Conservation (phyloP, 805 yeast genomes). For the Yamadazyma endophytica region DNA sequence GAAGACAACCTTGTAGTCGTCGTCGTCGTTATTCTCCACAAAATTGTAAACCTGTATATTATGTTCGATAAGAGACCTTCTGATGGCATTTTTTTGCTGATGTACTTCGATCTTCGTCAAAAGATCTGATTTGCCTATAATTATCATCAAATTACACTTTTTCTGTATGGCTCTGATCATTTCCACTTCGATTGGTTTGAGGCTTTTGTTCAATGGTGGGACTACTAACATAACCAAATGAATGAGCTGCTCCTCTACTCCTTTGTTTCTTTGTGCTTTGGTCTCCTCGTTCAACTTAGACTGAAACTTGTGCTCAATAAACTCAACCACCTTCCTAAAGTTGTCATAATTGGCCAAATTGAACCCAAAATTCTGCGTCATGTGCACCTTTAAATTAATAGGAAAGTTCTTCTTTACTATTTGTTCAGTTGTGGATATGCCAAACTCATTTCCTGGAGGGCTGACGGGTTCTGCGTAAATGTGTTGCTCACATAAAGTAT, state of each 20-base stretch:
- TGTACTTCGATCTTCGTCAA: conserved; percentile 5
- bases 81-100: conserved; percentile 6
- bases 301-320: conserved; percentile 8
- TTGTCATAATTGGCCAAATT: conserved; percentile 17
- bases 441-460: neutral
- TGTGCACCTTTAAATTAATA: conserved; percentile 16
- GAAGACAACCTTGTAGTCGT: conserved; percentile 3
- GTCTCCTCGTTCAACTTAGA: conserved; percentile 8
- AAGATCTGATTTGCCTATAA: conserved; percentile 10
- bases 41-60: conserved; percentile 7
- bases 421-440: conserved; percentile 3
- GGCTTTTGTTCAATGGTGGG: conserved; percentile 7
- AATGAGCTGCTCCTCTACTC: conserved; percentile 6
- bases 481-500: conserved; percentile 59
- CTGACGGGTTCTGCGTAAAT: conserved; percentile 6
- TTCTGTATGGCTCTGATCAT: conserved; percentile 7
- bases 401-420: conserved; percentile 18
- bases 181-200: conserved; percentile 9
- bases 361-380: conserved; percentile 23
- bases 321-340: conserved; percentile 7
- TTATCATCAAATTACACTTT: conserved; percentile 10
- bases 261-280: conserved; percentile 6
- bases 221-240: conserved; percentile 9
- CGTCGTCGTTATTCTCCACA: conserved; percentile 2
- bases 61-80: neutral